Evolutionary conservation across 2,329 filamentous ascomycete species (phyloP), one percentile per base, ranked within the genome.

Genomic region (Alternaria burnsii): DNA sequence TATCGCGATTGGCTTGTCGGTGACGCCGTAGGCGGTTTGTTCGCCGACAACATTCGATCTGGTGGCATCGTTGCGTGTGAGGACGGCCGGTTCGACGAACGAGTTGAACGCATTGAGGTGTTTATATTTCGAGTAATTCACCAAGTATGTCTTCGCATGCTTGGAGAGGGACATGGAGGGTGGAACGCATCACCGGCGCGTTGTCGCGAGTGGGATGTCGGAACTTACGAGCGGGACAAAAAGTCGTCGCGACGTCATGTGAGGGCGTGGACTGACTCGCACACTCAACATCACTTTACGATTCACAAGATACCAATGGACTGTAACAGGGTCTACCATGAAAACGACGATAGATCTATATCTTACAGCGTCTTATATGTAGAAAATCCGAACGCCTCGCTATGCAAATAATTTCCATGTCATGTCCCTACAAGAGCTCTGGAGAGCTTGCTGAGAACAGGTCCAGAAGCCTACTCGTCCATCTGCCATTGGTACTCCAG

Each of bases 401-500:
- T 63, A 55, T 65, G 57, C 54, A 55, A 52, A 48, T 30, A 7
- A 32, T 48, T 30, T 22, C 38, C 41, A 56, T 52, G 46, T 10
- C 20, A 26, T 55, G 22, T 44, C 10, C 22, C 50, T 16, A 18
- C 46, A 16, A 24, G n/a, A 36, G 32, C 32, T 7, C 32, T 16
- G 12, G 32, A 9, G n/a, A 42, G 32, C 18, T 24, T 26, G 30
- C 18, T 16, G 10, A 22, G 14, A n/a, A 22, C 4, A 6, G 11
- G 3, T 12, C 30, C 20, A 32, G n/a, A 18, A 18, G 18, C 18
- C 61, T 61, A 95, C 79, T 93, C 92, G 81, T 97, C 95, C 90
- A 96, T 95, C 83, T 97, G 92, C 95, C 94, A 99, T 32, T 91
- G 88, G 79, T 97, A 98, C 71, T 94, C 89, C 73, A 98, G 79